Evolutionary conservation across 371 early-diverging fungal species (phyloP), one percentile per base, ranked within the genome.

Genomic region (Amoeboaphelidium protococcarum): DNA sequence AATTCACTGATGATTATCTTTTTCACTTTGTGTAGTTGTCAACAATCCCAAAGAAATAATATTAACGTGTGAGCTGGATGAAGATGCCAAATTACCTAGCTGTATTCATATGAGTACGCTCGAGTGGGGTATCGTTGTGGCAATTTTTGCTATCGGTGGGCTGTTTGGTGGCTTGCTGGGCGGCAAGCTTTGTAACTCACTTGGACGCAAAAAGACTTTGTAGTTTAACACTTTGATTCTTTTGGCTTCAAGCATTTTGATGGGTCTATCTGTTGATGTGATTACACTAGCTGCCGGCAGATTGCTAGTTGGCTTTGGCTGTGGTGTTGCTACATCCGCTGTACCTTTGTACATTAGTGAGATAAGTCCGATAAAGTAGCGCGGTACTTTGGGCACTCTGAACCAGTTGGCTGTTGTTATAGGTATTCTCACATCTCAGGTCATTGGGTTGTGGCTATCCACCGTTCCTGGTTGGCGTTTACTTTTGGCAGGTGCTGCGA

Each of bases 41-140:
- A 80, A 80, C 51, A 78, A 73, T 19, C 79, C 80, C 3, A 69
- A 76, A 48, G 50, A 63, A 25, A 69, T 76, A 40, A 79, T 83
- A 37, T 65, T 77, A 0, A 61, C 68, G 49, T 77, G 79, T 46
- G 55, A 61, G 26, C 54, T 55, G 27, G 42, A 40, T 13, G 47
- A 52, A 6, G 46, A 37, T 26, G 47, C n/a, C n/a, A n/a, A n/a
- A n/a, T n/a, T 31, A 31, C 37, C 37, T 10, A 31, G 16, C 37
- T 31, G 37, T 16, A 10, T 31, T 10, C 37, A 6, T 6, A 31
- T 31, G 37, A 16, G 16, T 16, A 16, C 6, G 6, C 37, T 31
- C 16, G 10, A 31, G 21, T 45, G 46, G 46, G 27, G 27, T 6
- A 6, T 45, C 6, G 46, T 45, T 3, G 46, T 23, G 6, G 13